Percentiles rank a stretch among this genome's conserved stretches.
These are phyloP conservation scores for Pichia kluyveri DNA, from an alignment of 805 yeast genomes.

Conservation along the genomic window DNA sequence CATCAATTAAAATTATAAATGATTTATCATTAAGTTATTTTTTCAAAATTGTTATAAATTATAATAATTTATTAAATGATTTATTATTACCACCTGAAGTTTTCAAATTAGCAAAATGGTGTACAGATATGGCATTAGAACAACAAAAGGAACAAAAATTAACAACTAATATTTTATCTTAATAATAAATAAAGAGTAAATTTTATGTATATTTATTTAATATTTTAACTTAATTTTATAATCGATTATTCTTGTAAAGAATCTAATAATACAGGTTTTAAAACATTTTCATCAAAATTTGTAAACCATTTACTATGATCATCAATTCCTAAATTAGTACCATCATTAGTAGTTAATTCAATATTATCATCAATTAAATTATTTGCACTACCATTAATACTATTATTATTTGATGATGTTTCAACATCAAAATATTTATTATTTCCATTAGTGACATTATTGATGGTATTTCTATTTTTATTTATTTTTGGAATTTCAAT, in stretches of 20 bases:
- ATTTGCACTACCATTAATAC: neutral
- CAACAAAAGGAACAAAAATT: slow-evolving; percentile 29
- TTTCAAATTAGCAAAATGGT: slow-evolving; percentile 63
- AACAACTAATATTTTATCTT: slow-evolving; percentile 1
- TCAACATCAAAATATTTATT: slow-evolving; percentile 18
- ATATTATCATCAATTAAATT: neutral
- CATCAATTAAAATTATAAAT: slow-evolving; percentile 41
- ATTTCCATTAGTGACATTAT: slow-evolving; percentile 1
- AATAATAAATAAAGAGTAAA: too few relatives aligned
- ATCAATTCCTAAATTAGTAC: slow-evolving; percentile 29
- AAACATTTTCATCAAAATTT: slow-evolving; percentile 84
- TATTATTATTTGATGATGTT: slow-evolving; percentile 6
- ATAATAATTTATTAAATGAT: slow-evolving; percentile 56
- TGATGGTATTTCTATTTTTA: slow-evolving; percentile 1
- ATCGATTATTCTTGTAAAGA: slow-evolving; percentile 21
- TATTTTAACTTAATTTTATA: too few relatives aligned
- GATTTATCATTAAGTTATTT: slow-evolving; percentile 58
- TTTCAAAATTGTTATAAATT: slow-evolving; percentile 54
- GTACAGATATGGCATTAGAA: slow-evolving; percentile 54
- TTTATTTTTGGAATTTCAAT: slow-evolving; percentile 53
- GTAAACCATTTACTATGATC: slow-evolving; percentile 89
- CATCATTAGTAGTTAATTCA: neutral
- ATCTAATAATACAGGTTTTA: slow-evolving; percentile 86
- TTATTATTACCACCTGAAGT: slow-evolving; percentile 55
- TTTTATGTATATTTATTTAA: too few relatives aligned